Percentiles rank a stretch among this genome's conserved stretches.
phyloP scores from a whole-genome alignment of 805 yeast species.

The Wickerhamiella alocasiicola region DNA sequence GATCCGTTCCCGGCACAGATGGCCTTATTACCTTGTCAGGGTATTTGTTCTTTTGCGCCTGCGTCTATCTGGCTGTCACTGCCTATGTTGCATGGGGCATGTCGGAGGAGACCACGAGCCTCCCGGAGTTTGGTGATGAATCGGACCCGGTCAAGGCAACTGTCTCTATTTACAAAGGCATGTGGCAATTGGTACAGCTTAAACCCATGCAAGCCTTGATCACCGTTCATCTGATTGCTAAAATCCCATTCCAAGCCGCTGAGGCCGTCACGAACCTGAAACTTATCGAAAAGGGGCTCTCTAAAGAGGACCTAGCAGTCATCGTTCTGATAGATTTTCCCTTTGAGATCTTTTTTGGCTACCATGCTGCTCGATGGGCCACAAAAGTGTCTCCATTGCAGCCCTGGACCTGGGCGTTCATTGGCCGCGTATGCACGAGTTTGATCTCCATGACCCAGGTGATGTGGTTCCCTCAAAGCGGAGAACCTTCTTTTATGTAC shows the following conservation, averaged over 20 bases:
- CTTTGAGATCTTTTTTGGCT: conserved; percentile 88
- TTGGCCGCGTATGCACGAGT: conserved; percentile 73
- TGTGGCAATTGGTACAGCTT: conserved; percentile 33
- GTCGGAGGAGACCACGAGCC: conserved; percentile 53
- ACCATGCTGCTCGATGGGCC: conserved; percentile 92
- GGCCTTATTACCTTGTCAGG: conserved; percentile 65
- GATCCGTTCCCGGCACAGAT: conserved; percentile 43
- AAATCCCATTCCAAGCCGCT: conserved; percentile 88
- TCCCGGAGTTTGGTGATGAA: conserved; percentile 8
- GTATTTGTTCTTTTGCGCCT: conserved; percentile 70
- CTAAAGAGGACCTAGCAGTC: conserved; percentile 85
- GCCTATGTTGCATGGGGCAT: conserved; percentile 43
- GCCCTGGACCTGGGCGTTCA: conserved; percentile 84
- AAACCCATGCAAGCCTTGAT: conserved; percentile 65
- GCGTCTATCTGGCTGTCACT: conserved; percentile 57
- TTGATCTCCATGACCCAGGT: conserved; percentile 62
- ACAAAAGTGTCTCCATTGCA: conserved; percentile 51
- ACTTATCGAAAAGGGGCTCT: conserved; percentile 77
- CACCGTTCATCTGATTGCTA: conserved; percentile 61
- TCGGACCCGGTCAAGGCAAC: conserved; percentile 12
- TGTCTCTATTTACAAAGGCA: conserved; percentile 25
- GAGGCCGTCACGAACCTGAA: conserved; percentile 93
- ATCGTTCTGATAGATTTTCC: conserved; percentile 93
- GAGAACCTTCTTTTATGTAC: conserved; percentile 37
- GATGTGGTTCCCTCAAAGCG: conserved; percentile 49